A percentile compares a stretch with the other conserved stretches of the same genome.
Conservation (phyloP, 768 basidiomycete genomes). For the Auriscalpium vulgare region DNA sequence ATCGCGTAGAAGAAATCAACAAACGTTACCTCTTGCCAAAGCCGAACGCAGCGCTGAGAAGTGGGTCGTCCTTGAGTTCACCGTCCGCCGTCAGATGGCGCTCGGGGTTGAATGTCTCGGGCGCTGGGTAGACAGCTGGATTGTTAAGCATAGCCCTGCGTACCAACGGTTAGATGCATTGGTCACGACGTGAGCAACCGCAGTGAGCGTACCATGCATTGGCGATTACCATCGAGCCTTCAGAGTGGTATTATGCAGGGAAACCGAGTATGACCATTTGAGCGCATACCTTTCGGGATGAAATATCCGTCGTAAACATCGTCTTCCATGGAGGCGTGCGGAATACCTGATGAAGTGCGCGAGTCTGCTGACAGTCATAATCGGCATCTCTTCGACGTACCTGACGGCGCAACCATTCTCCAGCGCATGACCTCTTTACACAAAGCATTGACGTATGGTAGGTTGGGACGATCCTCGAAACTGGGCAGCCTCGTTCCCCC, state of each 20-base stretch:
- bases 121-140: conserved; percentile 5
- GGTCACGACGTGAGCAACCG: no score
- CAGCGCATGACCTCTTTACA: conserved; percentile 21
- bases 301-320: not conserved
- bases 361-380: no score
- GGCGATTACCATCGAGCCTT: not conserved
- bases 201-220: not conserved
- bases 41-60: not conserved
- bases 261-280: no score
- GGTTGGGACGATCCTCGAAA: conserved; percentile 16
- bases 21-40: no score
- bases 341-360: not conserved
- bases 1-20: no score
- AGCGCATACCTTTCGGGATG: conserved; percentile 2
- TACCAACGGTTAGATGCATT: not conserved
- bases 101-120: conserved; percentile 5
- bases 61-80: not conserved
- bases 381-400: not conserved
- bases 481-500: conserved; percentile 15
- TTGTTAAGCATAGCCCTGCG: conserved; percentile 8
- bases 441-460: conserved; percentile 3
- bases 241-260: not conserved
- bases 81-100: no score
- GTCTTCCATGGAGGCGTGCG: not conserved
- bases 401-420: conserved; percentile 7